phyloP scores from a whole-genome alignment of 495 filamentous ascomycete species.

The Penicillium steckii region DNA sequence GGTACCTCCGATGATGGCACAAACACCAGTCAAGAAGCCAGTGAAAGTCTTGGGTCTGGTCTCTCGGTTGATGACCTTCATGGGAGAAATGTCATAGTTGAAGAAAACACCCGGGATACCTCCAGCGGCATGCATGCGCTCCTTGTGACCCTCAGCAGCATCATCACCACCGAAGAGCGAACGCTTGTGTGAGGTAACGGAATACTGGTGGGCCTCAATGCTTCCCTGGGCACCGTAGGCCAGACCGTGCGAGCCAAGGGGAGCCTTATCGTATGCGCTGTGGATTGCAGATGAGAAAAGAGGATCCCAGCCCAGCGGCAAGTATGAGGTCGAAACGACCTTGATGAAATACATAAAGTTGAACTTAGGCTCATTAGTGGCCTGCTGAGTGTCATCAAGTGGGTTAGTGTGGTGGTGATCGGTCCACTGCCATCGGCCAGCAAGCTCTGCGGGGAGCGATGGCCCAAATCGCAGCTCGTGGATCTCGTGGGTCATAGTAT shows the following conservation, averaged over 20 bases:
- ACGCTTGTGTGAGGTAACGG: conserved; percentile 91
- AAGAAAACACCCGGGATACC: conserved; percentile 99
- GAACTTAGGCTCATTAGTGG: conserved; percentile 75
- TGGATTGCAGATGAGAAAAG: conserved; percentile 42
- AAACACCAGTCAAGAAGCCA: conserved; percentile 89
- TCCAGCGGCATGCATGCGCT: conserved; percentile 80
- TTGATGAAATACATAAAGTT: conserved; percentile 99
- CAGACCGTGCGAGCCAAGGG: conserved; percentile 59
- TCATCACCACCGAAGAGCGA: conserved; percentile 80
- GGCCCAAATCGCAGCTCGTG: conserved; percentile 92
- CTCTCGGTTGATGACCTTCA: conserved; percentile 99
- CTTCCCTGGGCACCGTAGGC: conserved; percentile 66
- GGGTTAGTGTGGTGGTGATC: conserved; percentile 92
- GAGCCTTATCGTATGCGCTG: conserved; percentile 52
- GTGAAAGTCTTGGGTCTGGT: conserved; percentile 81
- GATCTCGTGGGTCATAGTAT: conserved; percentile 89
- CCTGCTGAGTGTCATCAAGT: conserved; percentile 78
- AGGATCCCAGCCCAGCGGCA: conserved; percentile 80
- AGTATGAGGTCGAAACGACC: conserved; percentile 91
- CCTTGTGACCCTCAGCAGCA: conserved; percentile 79
- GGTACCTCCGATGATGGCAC: conserved; percentile 91
- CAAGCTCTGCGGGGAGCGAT: conserved; percentile 76
- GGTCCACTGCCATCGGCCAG: conserved; percentile 70
- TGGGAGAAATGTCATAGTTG: conserved; percentile 98
- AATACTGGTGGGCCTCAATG: conserved; percentile 97